A percentile compares a stretch with the other conserved stretches of the same genome.
These are phyloP conservation scores for Linnemannia zychae DNA, from an alignment of 192 early-diverging fungal species.

Conservation along the genomic window DNA sequence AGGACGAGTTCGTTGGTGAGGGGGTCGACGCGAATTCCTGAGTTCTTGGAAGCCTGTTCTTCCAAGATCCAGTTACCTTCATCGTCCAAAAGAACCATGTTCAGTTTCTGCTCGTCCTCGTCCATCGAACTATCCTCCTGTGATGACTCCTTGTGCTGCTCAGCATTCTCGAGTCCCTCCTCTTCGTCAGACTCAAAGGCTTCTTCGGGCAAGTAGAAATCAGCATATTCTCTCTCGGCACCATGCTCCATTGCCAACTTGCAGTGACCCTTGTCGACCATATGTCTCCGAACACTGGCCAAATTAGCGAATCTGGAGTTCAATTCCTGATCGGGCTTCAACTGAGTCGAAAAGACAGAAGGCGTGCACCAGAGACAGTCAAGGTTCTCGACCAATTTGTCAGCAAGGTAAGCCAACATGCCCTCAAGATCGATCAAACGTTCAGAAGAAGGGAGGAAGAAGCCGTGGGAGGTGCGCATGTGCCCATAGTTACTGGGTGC, in stretches of 20 bases:
- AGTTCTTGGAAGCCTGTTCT: not conserved
- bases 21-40: conserved; percentile 43
- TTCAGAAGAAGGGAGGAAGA: conserved; percentile 47
- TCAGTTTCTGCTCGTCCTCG: conserved; percentile 37
- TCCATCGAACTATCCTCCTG: conserved; percentile 35
- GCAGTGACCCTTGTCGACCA: conserved; percentile 58
- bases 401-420: conserved; percentile 45
- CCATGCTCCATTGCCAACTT: conserved; percentile 49
- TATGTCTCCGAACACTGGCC: conserved; percentile 44
- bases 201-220: conserved; percentile 40
- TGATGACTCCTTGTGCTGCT: not conserved
- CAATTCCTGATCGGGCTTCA: conserved; percentile 45
- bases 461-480: conserved; percentile 44
- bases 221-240: conserved; percentile 48
- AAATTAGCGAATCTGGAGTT: conserved; percentile 21
- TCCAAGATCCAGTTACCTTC: conserved; percentile 55
- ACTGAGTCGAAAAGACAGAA: conserved; percentile 40
- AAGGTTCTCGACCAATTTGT: conserved; percentile 31
- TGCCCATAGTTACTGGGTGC: conserved; percentile 63
- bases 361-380: conserved; percentile 56
- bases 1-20: conserved; percentile 53
- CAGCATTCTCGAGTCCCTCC: conserved; percentile 11
- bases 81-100: conserved; percentile 40
- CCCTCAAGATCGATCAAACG: conserved; percentile 45
- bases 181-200: conserved; percentile 1